Conservation (phyloP, 441 rosid species). For the Pelargonium citronellum region DNA sequence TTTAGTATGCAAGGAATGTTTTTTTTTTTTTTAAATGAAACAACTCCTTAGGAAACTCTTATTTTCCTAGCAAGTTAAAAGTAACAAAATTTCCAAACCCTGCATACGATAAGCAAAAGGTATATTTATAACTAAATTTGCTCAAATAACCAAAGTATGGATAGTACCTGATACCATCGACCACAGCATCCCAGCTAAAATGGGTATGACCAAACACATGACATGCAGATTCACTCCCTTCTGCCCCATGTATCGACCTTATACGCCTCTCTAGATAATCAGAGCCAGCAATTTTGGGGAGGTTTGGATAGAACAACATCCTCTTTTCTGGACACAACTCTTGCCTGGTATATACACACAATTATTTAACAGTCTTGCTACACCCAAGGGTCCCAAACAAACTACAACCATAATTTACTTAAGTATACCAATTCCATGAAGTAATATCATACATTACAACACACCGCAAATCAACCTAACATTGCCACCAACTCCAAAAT, state of each 20-base stretch:
- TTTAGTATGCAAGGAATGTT: too few relatives aligned
- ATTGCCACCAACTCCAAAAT: too few relatives aligned
- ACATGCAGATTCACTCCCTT: conserved; percentile 35
- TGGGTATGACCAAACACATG: conserved; percentile 71
- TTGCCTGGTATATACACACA: conserved; percentile 33
- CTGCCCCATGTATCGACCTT: conserved; percentile 43
- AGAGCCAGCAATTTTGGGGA: conserved; percentile 62
- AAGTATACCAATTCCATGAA: too few relatives aligned
- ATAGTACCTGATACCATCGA: conserved; percentile 55
- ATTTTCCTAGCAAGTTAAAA: too few relatives aligned
- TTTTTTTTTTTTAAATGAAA: too few relatives aligned
- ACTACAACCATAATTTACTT: too few relatives aligned
- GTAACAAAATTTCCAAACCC: too few relatives aligned
- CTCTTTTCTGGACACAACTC: conserved; percentile 75
- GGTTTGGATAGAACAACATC: conserved; percentile 60
- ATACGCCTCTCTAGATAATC: conserved; percentile 50
- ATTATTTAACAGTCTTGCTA: not conserved
- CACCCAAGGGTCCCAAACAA: not conserved
- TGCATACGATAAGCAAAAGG: not conserved
- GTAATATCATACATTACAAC: too few relatives aligned
- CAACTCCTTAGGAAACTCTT: too few relatives aligned
- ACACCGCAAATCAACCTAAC: too few relatives aligned
- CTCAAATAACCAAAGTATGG: not conserved
- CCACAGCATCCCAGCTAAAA: conserved; percentile 63
- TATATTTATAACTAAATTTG: not conserved